Percentiles rank a stretch among this genome's conserved stretches.
phyloP scores from a whole-genome alignment of 352 stramenopile genomes.

The Phytophthora tentaculata region DNA sequence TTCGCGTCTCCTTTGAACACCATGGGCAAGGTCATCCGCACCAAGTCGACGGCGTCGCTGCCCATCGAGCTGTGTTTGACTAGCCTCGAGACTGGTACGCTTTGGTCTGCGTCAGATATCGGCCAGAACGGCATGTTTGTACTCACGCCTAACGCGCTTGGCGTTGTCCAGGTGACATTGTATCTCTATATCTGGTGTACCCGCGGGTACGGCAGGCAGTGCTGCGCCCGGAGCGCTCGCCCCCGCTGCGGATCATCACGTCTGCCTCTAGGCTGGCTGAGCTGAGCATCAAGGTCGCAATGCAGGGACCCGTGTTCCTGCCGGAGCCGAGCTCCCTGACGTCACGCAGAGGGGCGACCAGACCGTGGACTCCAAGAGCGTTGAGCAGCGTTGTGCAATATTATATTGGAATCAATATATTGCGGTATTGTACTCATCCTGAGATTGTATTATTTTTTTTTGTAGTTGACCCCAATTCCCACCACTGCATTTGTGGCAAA shows the following conservation, averaged over 20 bases:
- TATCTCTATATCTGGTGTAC: slow-evolving; percentile 50
- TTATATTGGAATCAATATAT: too few species aligned
- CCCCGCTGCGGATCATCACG: slow-evolving; percentile 17
- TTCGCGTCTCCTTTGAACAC: slow-evolving; percentile 40
- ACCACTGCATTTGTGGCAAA: too few species aligned
- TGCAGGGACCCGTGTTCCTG: slow-evolving; percentile 18
- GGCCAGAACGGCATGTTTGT: slow-evolving; percentile 38
- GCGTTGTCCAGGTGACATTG: slow-evolving; percentile 35
- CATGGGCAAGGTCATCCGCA: slow-evolving; percentile 31
- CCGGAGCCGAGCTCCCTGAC: slow-evolving; percentile 11
- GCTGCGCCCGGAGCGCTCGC: too few species aligned
- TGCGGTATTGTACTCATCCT: too few species aligned
- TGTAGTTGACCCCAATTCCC: too few species aligned
- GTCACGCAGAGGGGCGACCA: slow-evolving; percentile 5
- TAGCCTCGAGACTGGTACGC: slow-evolving; percentile 24
- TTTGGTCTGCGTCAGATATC: slow-evolving; percentile 31
- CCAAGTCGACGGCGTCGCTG: slow-evolving; percentile 35
- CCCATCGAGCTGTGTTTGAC: slow-evolving; percentile 39
- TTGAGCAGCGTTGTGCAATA: too few species aligned
- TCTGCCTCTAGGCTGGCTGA: slow-evolving; percentile 8
- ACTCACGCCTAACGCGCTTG: slow-evolving; percentile 39
- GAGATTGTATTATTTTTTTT: too few species aligned
- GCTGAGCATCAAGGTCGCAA: too few species aligned
- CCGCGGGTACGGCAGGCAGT: too few species aligned
- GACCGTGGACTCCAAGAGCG: slow-evolving; percentile 7